phyloP scores from a whole-genome alignment of 169 alveolate species.

The Babesia divergens region DNA sequence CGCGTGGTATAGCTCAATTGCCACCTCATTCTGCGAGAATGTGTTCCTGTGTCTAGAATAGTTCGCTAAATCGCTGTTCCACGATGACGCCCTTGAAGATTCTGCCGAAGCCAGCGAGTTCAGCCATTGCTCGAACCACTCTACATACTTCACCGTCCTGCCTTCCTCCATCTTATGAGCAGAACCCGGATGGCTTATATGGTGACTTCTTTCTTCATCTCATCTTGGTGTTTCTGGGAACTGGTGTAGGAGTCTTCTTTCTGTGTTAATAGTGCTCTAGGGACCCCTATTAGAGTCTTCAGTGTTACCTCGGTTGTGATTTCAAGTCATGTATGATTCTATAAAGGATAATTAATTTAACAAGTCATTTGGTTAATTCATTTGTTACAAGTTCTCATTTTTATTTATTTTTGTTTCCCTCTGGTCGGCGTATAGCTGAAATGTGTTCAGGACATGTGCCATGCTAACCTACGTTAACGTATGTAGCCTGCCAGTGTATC shows the following conservation, averaged over 20 bases:
- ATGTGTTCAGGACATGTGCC: neutral
- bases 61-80: neutral
- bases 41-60: neutral
- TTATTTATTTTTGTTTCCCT: too few species aligned
- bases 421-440: conserved; percentile 8
- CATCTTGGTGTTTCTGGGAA: too few species aligned
- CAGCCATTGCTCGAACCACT: conserved; percentile 17
- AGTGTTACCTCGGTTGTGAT: too few species aligned
- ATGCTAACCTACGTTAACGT: conserved; percentile 17
- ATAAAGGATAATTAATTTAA: too few species aligned
- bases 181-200: neutral
- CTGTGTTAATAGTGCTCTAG: too few species aligned
- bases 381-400: too few species aligned
- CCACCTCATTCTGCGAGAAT: conserved; percentile 36
- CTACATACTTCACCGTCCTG: neutral
- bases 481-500: conserved; percentile 12
- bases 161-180: conserved; percentile 6
- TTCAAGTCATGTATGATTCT: too few species aligned
- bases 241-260: too few species aligned
- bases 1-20: conserved; percentile 53
- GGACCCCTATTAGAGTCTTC: too few species aligned
- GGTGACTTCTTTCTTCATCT: too few species aligned
- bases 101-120: neutral
- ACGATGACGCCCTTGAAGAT: conserved; percentile 4
- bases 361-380: too few species aligned